Evolutionary conservation across 1,284 basidiomycete species (phyloP).

Genomic region (Schizopora paradoxa): DNA sequence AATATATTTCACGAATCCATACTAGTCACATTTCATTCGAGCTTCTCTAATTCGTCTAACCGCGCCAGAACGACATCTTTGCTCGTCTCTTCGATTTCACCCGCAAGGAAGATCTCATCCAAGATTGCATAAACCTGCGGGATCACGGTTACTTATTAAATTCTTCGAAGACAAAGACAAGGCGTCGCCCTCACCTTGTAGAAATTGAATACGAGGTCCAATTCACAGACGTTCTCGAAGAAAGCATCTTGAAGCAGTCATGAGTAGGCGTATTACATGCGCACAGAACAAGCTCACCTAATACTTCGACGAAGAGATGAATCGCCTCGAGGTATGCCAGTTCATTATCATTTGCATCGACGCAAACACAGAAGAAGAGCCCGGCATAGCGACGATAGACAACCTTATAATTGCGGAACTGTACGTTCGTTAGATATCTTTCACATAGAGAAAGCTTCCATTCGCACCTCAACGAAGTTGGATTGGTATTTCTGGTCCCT

Average conservation of each 20-base stretch:
- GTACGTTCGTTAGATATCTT: slow-evolving; percentile 3
- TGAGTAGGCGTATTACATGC: not conserved
- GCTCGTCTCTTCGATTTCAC: slow-evolving; percentile 97
- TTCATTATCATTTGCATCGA: slow-evolving; percentile 98
- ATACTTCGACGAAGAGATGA: slow-evolving; percentile 96
- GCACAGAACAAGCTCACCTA: slow-evolving; percentile 48
- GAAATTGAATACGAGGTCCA: slow-evolving; percentile 97
- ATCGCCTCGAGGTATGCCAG: slow-evolving; percentile 96
- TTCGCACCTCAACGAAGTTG: slow-evolving; percentile 93
- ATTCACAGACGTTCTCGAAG: slow-evolving; percentile 97
- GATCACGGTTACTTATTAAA: slow-evolving; percentile 8
- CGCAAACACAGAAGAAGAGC: slow-evolving; percentile 96
- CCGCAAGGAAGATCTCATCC: slow-evolving; percentile 98
- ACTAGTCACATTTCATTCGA: too few relatives aligned
- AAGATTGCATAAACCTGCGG: slow-evolving; percentile 89
- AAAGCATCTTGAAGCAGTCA: slow-evolving; percentile 70
- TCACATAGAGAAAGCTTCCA: not conserved
- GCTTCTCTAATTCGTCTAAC: slow-evolving; percentile 85
- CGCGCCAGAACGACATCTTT: slow-evolving; percentile 91
- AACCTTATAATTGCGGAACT: slow-evolving; percentile 96
- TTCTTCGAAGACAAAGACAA: slow-evolving; percentile 9
- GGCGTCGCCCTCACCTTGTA: slow-evolving; percentile 68
- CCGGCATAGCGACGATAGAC: slow-evolving; percentile 95
- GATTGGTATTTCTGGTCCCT: slow-evolving; percentile 98
- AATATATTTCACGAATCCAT: too few relatives aligned